Evolutionary conservation across 129 eudicot genomes (phyloP).

Genomic region (Flaveria robusta): DNA sequence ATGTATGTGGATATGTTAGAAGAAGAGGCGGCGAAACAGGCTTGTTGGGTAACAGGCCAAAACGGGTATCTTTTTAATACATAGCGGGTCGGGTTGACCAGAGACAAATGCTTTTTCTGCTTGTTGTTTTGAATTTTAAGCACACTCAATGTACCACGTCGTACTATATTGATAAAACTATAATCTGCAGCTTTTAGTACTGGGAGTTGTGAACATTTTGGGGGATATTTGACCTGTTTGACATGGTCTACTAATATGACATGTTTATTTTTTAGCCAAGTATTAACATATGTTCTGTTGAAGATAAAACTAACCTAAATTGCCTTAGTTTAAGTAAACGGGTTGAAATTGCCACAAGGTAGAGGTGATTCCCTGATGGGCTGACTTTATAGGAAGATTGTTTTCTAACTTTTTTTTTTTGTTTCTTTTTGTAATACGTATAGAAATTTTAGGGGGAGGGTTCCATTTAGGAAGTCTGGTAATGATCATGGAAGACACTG

Average conservation of each 20-base stretch:
- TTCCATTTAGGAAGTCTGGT: conserved; percentile 88
- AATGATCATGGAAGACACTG: conserved; percentile 91
- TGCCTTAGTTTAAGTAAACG: not conserved
- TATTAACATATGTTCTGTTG: not conserved
- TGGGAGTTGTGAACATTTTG: not conserved
- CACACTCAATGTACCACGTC: not conserved
- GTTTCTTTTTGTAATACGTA: conserved; percentile 8
- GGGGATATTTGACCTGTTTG: not conserved
- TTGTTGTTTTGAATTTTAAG: not conserved
- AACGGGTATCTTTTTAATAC: not conserved
- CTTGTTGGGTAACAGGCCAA: not conserved
- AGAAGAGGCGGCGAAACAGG: not conserved
- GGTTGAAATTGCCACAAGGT: not conserved
- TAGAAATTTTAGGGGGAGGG: conserved; percentile 97
- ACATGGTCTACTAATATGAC: not conserved
- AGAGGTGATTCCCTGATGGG: not conserved
- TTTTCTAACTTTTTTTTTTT: not conserved
- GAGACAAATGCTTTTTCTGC: not conserved
- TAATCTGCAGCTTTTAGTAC: not conserved
- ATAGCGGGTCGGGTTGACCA: not conserved
- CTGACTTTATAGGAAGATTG: not conserved
- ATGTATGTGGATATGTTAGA: not conserved
- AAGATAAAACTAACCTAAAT: not conserved
- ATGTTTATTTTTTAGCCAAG: not conserved
- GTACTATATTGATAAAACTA: not conserved